Evolutionary conservation across 495 filamentous ascomycete genomes (phyloP).

Genomic region (Penicillium paradoxum): DNA sequence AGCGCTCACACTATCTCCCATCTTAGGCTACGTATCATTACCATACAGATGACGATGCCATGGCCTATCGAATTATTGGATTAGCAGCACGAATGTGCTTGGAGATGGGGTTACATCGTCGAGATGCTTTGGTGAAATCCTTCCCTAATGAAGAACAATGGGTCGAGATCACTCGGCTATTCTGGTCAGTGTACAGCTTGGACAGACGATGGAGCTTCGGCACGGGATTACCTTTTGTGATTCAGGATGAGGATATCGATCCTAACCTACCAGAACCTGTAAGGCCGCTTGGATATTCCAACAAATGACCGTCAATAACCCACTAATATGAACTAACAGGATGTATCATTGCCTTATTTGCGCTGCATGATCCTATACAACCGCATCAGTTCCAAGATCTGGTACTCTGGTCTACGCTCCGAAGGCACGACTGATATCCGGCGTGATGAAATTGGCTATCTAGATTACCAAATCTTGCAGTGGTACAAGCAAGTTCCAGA

Average conservation of each 20-base stretch:
- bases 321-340: constrained; percentile 38
- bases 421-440: constrained; percentile 50
- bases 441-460: constrained; percentile 62
- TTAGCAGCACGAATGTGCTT: constrained; percentile 70
- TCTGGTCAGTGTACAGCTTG: constrained; percentile 77
- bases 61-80: constrained; percentile 76
- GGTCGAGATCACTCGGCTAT: constrained; percentile 56
- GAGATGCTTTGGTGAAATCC: constrained; percentile 64
- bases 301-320: no score
- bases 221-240: constrained; percentile 73
- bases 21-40: constrained; percentile 77
- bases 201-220: constrained; percentile 80
- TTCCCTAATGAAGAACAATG: constrained; percentile 58
- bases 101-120: constrained; percentile 73
- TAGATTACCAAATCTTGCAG: constrained; percentile 71
- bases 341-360: constrained; percentile 61
- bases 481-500: constrained; percentile 68
- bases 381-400: constrained; percentile 71
- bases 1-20: constrained; percentile 3
- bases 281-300: no score
- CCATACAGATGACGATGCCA: constrained; percentile 71
- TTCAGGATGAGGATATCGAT: constrained; percentile 81
- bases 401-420: constrained; percentile 54
- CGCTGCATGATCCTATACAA: constrained; percentile 75
- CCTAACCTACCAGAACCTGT: constrained; percentile 71